phyloP scores from a whole-genome alignment of 805 yeast species.

The Tetrapisispora taiwanensis region DNA sequence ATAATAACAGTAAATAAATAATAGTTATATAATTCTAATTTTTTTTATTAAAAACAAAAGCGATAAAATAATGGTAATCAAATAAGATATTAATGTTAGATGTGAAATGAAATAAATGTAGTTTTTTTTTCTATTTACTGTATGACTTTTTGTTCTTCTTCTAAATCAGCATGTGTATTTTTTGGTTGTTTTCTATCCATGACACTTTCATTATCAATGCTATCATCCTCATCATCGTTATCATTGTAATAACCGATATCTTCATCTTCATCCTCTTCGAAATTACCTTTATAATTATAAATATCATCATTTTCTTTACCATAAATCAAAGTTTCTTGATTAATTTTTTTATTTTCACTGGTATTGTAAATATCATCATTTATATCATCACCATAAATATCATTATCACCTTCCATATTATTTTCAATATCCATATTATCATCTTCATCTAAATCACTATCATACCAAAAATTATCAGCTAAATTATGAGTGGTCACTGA shows the following conservation, averaged over 20 bases:
- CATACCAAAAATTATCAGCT: constrained; percentile 81
- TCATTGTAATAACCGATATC: constrained; percentile 2
- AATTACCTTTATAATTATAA: constrained; percentile 29
- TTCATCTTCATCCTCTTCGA: constrained; percentile 28
- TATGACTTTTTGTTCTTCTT: constrained; percentile 21
- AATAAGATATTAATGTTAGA: background rate
- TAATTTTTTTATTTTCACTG: background rate
- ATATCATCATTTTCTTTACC: constrained; percentile 41
- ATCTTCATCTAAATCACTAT: constrained; percentile 55
- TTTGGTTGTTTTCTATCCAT: constrained; percentile 29
- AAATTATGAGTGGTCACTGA: constrained; percentile 39
- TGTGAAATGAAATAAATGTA: background rate
- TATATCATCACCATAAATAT: constrained; percentile 33
- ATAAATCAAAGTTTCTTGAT: constrained; percentile 5
- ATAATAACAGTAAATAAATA: too few species aligned
- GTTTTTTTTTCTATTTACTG: background rate
- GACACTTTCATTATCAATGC: constrained; percentile 28
- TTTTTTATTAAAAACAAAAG: background rate
- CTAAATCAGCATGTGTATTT: constrained; percentile 27
- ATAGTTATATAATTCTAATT: background rate
- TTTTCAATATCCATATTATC: constrained; percentile 39
- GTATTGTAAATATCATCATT: constrained; percentile 19
- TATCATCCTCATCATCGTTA: constrained; percentile 23
- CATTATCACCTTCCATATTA: constrained; percentile 35
- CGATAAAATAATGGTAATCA: background rate